phyloP scores from a whole-genome alignment of 371 early-diverging fungal species.

The Mortierella sp. region DNA sequence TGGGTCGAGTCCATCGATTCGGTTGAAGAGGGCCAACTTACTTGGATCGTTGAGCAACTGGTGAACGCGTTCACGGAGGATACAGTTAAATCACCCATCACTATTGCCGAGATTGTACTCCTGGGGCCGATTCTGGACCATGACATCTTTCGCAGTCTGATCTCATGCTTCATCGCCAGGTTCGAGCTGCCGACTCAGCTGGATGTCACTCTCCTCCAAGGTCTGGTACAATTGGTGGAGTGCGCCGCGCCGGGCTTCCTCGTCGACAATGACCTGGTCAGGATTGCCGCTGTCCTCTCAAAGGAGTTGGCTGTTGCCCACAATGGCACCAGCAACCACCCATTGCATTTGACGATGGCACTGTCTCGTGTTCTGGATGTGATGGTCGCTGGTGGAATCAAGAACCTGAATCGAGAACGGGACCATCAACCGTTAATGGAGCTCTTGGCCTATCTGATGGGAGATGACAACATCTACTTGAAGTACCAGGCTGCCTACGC shows the following conservation, averaged over 20 bases:
- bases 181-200: background rate
- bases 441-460: background rate
- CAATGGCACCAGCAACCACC: background rate
- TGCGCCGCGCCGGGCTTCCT: background rate
- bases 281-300: background rate
- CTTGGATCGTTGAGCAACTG: too few relatives aligned
- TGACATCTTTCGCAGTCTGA: background rate
- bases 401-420: background rate
- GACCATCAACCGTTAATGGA: background rate
- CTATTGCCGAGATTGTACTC: background rate
- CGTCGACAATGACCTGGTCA: slow-evolving; percentile 7
- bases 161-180: background rate
- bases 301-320: background rate
- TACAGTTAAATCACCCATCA: too few relatives aligned
- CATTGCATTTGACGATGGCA: background rate
- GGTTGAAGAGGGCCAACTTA: too few relatives aligned
- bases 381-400: slow-evolving; percentile 5
- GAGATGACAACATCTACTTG: background rate
- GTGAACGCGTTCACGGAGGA: too few relatives aligned
- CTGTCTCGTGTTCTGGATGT: slow-evolving; percentile 11
- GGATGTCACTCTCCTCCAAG: slow-evolving; percentile 5
- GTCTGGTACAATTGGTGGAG: slow-evolving; percentile 8
- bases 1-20: too few relatives aligned
- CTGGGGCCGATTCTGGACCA: background rate
- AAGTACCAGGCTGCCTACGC: slow-evolving; percentile 13